Base-by-base conservation (phyloP, 192 early-diverging fungal species). In the Rhizoclosmatium globosum region DNA sequence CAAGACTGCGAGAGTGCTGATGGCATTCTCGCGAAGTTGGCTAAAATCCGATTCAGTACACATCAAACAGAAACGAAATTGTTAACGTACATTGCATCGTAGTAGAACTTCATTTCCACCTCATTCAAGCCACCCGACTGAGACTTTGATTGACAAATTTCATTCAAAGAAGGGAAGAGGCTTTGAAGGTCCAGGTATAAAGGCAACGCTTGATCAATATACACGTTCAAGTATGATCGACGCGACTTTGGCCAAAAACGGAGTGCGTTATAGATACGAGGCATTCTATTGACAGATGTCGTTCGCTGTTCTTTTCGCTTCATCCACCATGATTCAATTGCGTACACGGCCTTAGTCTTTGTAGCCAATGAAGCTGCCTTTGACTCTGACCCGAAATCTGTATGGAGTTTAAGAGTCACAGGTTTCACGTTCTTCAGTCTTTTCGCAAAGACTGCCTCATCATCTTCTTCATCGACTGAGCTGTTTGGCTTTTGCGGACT, bases 71-170 rank as follows among this genome's bases (percentile, higher is more conserved):
- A 13, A 9, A 7, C 43, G n/a, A 47, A 39, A 31, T 2, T 59
- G 41, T 23, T 1, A n/a, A 59, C 23, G 56, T 44, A 73, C 71
- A 73, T 56, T 2, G 71, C 71, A 59, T 73, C 71, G 41, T 59
- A 73, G 59, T 47, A 73, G 31, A 73, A 2, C 38, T 73, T 59
- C 41, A 73, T 59, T n/a, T 48, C 13, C 1, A 13, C 68, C 17
- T 69, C 47, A 17, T 17, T 50, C 42, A 47, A 21, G 59, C 9
- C 59, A 4, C 42, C 71, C 17, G 13, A 11, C 13, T 21, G 9
- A 21, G 56, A 21, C 38, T 9, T 17, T 23, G 59, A 11, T 19
- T 13, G 23, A 21, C 47, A 73, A 17, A 31, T 2, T 19, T 19
- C 11, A 15, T 38, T 39, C 45, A 69, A 46, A 2, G 47, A 38